A percentile compares a stretch with the other conserved stretches of the same genome.
Conservation (phyloP, 2,329 filamentous ascomycete genomes). For the Diaporthe velutina region DNA sequence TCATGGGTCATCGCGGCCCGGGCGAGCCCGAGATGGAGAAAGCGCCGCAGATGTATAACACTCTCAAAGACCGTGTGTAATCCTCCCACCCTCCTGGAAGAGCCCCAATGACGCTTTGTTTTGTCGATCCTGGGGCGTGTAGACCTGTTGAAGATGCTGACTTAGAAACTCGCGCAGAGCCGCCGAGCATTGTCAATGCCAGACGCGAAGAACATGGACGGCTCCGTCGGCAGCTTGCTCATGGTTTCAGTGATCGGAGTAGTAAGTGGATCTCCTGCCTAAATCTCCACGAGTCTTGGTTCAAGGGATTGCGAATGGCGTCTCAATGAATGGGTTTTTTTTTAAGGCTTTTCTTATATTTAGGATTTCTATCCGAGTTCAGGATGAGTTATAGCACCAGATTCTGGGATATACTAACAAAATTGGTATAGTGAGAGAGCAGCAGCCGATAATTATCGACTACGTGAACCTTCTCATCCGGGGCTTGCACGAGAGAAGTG, state of each 20-base stretch:
- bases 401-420: not conserved
- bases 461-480: conserved; percentile 34
- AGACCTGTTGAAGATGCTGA: not conserved
- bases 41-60: conserved; percentile 14
- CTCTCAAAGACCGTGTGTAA: not conserved
- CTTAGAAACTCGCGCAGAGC: not conserved
- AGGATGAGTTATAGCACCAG: too few species aligned
- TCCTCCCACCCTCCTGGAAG: not conserved
- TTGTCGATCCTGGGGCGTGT: not conserved
- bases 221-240: conserved; percentile 34
- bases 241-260: conserved; percentile 36
- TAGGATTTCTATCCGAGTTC: too few species aligned
- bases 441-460: conserved; percentile 35
- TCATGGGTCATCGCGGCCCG: conserved; percentile 44
- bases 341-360: too few species aligned
- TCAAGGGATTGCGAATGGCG: too few species aligned
- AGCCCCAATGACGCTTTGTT: not conserved
- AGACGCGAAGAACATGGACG: conserved; percentile 31
- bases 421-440: conserved; percentile 21
- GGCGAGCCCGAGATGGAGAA: conserved; percentile 31
- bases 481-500: conserved; percentile 10
- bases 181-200: conserved; percentile 21
- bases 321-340: too few species aligned
- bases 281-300: not conserved
- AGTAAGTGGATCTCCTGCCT: not conserved